Percentiles rank a stretch among this genome's conserved stretches.
These are phyloP conservation scores for Thelephora ganbajun DNA, from an alignment of 768 basidiomycete genomes.

Conservation along the genomic window DNA sequence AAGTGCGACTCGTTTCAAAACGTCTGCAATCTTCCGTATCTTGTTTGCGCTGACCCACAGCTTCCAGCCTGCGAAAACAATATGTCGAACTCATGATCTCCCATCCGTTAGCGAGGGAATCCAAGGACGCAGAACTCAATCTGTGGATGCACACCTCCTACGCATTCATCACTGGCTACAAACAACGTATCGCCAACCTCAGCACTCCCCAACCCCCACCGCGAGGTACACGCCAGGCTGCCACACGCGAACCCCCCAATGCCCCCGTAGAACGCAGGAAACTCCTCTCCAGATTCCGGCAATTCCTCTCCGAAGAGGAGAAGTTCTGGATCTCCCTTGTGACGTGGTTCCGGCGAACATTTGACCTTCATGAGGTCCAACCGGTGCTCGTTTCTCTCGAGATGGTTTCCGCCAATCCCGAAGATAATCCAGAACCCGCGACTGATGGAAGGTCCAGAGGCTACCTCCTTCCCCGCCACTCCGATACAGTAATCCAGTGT, in stretches of 20 bases:
- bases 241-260: conserved; percentile 32
- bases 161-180: conserved; percentile 71
- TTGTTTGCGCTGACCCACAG: not conserved
- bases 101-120: conserved; percentile 56
- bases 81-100: conserved; percentile 58
- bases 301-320: conserved; percentile 83
- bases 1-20: conserved; percentile 37
- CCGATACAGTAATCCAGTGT: conserved; percentile 25
- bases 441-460: conserved; percentile 32
- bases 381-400: conserved; percentile 43
- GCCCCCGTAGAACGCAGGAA: conserved; percentile 70
- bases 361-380: conserved; percentile 51
- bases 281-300: conserved; percentile 74
- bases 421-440: conserved; percentile 14
- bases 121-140: conserved; percentile 67
- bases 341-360: conserved; percentile 58
- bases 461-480: conserved; percentile 48
- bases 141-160: conserved; percentile 93
- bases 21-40: not conserved
- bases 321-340: conserved; percentile 82
- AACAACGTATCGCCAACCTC: conserved; percentile 53
- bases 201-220: conserved; percentile 26
- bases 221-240: conserved; percentile 20
- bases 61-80: conserved; percentile 47
- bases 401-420: conserved; percentile 30